Evolutionary conservation across 345 rosid species (phyloP), one percentile per base, ranked within the genome.

Genomic region (Gossypium mustelinum): DNA sequence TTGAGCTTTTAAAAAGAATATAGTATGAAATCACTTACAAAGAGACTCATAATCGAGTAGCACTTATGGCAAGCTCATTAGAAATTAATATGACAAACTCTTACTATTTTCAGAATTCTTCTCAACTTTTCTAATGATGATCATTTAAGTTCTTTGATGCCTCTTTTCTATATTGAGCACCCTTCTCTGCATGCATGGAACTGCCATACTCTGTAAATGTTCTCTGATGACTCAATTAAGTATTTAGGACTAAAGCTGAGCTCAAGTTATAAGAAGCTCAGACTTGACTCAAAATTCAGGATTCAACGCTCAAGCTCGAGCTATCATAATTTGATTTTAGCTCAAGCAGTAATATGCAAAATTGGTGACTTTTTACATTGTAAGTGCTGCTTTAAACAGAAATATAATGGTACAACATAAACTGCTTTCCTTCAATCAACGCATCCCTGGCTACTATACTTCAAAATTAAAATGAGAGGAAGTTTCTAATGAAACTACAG

Each of bases 351-450:
- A 57, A 57, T 10, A 20, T 57, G 48, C 44, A 55, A 54, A 54
- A 55, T 70, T 39, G 17, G 62, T 55, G 6, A 29, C 10, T 57
- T 16, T 70, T 70, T 54, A 52, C 74, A 55, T 54, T 52, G 2
- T 14, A 54, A 16, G 18, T 41, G 70, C 17, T 66, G 70, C 52
- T 44, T 66, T 34, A 12, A 67, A 45, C 71, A 68, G 47, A 27
- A 51, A 50, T 3, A 20, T 29, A 52, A 70, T 70, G 73, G 52
- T 70, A 18, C 76, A 59, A 45, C 67, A 58, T 34, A 73, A 59
- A 16, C 7, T 60, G 17, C 47, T 60, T 56, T 57, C 61, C 65
- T 57, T 72, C 75, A 61, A 73, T 12, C 55, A 22, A 16, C n/a
- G 39, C 54, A 22, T 13, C 27, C 76, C 52, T 60, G 11, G 11